Base-by-base conservation (phyloP, 345 rosid genomes). In the Lepidium sativum region DNA sequence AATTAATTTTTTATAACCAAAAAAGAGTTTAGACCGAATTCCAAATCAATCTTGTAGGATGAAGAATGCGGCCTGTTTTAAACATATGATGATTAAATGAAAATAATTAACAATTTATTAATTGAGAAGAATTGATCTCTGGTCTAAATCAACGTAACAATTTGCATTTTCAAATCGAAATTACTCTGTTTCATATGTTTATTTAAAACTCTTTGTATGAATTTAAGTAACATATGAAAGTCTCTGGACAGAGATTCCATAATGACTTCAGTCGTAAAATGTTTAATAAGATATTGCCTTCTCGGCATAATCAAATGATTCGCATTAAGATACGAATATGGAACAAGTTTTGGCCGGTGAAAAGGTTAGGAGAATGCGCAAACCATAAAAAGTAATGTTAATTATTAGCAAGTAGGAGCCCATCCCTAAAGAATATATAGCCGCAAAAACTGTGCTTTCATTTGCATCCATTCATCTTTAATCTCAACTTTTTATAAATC, bases 321-420 rank as follows among this genome's bases (percentile, higher is more conserved):
- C 66, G 50, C 66, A 34, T 40, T 8, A 37, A 34, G 55, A 53
- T 35, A 44, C 56, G 55, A 41, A 53, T 53, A 62, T 69, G 74
- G 63, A 69, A 52, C 35, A 25, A 42, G 14, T 34, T 67, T 70
- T 61, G 74, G 74, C 68, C 74, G 74, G 74, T 61, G 74, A 23
- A 43, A 69, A 16, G 14, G 61, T 69, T 2, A 53, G 53, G 61
- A 69, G 47, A 48, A 15, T 60, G 61, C 38, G 39, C 39, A 69
- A 52, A 60, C 23, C 4, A 34, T 27, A 3, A 25, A 61, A 61
- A 53, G 33, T 9, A 16, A 49, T n/a, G 10, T 50, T 20, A 21
- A 60, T 50, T 68, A 60, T 41, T 16, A 27, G 31, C 31, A 27
- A 27, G 7, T 27, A 14, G 8, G 18, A 68, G 41, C 43, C 52